Conservation (phyloP, 495 filamentous ascomycete species). For the Lasiosphaeriaceae sp. region DNA sequence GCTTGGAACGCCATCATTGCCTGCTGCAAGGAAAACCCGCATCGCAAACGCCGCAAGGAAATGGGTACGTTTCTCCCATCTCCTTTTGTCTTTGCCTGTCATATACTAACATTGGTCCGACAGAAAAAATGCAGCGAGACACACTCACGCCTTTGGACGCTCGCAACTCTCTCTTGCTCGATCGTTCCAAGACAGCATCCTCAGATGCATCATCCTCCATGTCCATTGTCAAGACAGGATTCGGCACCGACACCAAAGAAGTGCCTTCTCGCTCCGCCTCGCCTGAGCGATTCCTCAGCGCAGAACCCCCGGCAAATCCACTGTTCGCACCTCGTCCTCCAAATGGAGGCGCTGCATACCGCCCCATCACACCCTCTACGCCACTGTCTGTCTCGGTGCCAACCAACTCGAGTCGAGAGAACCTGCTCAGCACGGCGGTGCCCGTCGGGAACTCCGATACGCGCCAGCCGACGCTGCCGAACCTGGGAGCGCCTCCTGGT, state of each 20-base stretch:
- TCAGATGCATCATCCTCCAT: conserved; percentile 25
- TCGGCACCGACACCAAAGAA: conserved; percentile 19
- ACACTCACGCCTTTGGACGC: conserved; percentile 86
- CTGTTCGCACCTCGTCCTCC: conserved; percentile 10
- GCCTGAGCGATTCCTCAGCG: conserved; percentile 19
- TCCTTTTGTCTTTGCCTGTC: not conserved
- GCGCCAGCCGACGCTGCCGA: conserved; percentile 31
- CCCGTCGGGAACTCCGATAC: conserved; percentile 8
- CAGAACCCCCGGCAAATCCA: conserved; percentile 9
- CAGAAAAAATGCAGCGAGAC: conserved; percentile 81
- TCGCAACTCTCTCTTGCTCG: conserved; percentile 81
- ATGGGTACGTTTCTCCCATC: conserved; percentile 57
- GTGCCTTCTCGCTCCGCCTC: conserved; percentile 16
- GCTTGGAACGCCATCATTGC: conserved; percentile 81
- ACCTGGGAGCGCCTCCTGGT: conserved; percentile 15
- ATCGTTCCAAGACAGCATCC: conserved; percentile 26
- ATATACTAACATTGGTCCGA: conserved; percentile 10
- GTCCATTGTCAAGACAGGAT: conserved; percentile 27
- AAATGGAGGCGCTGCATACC: conserved; percentile 14
- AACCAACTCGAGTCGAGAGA: conserved; percentile 26
- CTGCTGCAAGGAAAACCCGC: conserved; percentile 83
- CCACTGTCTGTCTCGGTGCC: conserved; percentile 5
- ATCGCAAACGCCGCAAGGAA: conserved; percentile 79
- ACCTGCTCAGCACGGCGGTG: conserved; percentile 22
- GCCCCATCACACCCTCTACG: conserved; percentile 31